Evolutionary conservation across 306 rosid species (phyloP), one percentile per base, ranked within the genome.

Genomic region (Mucuna pruriens): DNA sequence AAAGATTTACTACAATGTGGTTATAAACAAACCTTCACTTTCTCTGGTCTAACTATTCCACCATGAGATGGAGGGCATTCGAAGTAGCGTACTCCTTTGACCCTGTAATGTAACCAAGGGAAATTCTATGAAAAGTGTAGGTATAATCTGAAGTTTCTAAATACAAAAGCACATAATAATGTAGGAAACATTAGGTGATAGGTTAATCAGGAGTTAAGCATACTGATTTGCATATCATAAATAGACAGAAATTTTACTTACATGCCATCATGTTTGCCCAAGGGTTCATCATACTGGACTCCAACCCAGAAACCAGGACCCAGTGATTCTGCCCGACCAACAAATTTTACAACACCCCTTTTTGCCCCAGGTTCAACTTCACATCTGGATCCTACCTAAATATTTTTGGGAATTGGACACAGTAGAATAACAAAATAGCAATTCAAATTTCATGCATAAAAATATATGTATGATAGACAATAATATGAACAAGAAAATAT

Each of bases 191-290:
- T 45, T 19, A 23, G 42, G 10, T 71, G 61, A 81, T 31, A 22
- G 42, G 34, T 16, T 9, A 51, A 49, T 76, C 23, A 58, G 15
- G 23, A 55, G 49, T 67, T 33, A 19, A 26, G 12, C 12, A 12
- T 13, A 44, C 58, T 12, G 36, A 25, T 26, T 26, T 63, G 39
- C 45, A 76, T 49, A 71, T 61, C 67, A 48, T 36, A 72, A 49
- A 48, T 51, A 52, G 58, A 20, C n/a, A 23, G 42, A 23, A 25
- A 77, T 34, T 17, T 57, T 52, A 65, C 97, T 92, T 87, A 95
- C 98, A 82, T 80, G 95, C 98, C 98, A 84, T 95, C 98, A 44
- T 95, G 93, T 80, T 92, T 95, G 76, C 98, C 98, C 90, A 92
- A 80, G 23, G 98, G 98, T 90, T 95, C 98, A 86, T 95, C 98